phyloP scores from a whole-genome alignment of 2,329 filamentous ascomycete species.

The Chaetomiaceae sp. region DNA sequence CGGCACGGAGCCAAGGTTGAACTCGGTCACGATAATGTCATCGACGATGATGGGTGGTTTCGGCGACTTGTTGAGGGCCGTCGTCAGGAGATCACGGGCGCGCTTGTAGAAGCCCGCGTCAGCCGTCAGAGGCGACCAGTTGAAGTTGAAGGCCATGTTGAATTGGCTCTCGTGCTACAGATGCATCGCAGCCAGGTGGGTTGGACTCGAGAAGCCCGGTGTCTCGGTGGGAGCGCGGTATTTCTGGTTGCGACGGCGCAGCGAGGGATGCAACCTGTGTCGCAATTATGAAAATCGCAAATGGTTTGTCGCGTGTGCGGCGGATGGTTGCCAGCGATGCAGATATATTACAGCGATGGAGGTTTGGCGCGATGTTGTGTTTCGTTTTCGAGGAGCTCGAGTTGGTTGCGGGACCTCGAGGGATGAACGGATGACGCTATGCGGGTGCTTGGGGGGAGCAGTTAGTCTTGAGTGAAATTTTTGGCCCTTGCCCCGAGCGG shows the following conservation, averaged over 20 bases:
- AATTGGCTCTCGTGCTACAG: conserved; percentile 37
- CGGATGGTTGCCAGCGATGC: background rate
- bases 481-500: conserved; percentile 13
- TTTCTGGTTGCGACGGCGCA: background rate
- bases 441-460: conserved; percentile 8
- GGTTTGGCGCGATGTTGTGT: conserved; percentile 1
- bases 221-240: conserved; percentile 4
- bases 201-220: conserved; percentile 16
- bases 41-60: conserved; percentile 99
- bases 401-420: no score
- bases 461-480: conserved; percentile 24
- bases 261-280: background rate
- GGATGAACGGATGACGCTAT: conserved; percentile 25
- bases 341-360: conserved; percentile 1
- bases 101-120: conserved; percentile 87
- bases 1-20: conserved; percentile 92
- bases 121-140: conserved; percentile 98
- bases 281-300: background rate
- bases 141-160: conserved; percentile 99
- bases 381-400: conserved; percentile 11
- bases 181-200: conserved; percentile 24
- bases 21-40: conserved; percentile 96
- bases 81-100: conserved; percentile 89
- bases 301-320: background rate
- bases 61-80: conserved; percentile 93